Percentiles rank a stretch among this genome's conserved stretches.
phyloP scores from a whole-genome alignment of 768 basidiomycete genomes.

The Russula olivacea region DNA sequence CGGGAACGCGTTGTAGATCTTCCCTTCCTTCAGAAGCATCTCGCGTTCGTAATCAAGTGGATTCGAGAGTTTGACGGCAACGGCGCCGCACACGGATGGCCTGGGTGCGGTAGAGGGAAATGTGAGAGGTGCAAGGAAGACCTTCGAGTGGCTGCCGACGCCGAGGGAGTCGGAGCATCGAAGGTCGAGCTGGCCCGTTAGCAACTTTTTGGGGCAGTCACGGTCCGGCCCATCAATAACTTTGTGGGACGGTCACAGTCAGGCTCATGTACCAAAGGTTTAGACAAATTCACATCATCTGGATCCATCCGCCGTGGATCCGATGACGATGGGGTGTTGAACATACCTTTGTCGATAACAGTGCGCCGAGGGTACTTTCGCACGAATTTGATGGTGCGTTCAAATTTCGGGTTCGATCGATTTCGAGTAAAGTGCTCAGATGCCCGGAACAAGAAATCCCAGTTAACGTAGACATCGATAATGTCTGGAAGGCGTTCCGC shows the following conservation, averaged over 20 bases:
- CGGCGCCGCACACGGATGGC: constrained; percentile 10
- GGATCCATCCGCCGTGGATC: neutral
- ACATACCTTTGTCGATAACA: neutral
- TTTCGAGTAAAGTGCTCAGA: too few relatives aligned
- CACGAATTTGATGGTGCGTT: neutral
- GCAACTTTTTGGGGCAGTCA: neutral
- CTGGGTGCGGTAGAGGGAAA: constrained; percentile 36
- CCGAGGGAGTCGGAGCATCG: constrained; percentile 37
- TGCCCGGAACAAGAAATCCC: neutral
- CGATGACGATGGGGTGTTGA: neutral
- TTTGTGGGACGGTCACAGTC: neutral
- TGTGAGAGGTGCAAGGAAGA: constrained; percentile 48
- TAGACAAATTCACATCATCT: neutral
- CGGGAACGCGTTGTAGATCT: constrained; percentile 43
- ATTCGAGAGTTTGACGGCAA: constrained; percentile 30
- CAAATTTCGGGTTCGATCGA: too few relatives aligned
- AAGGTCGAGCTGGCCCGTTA: constrained; percentile 36
- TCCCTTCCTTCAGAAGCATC: constrained; percentile 36
- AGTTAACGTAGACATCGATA: neutral
- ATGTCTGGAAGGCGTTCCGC: constrained; percentile 8
- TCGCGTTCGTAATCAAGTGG: neutral
- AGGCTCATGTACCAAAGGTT: neutral
- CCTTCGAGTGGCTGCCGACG: constrained; percentile 47
- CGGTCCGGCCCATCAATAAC: neutral
- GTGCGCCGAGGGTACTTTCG: neutral